Evolutionary conservation across 176 grass and related monocot species (phyloP), one percentile per base, ranked within the genome.

Genomic region (Rhipidocladum racemiflorum): DNA sequence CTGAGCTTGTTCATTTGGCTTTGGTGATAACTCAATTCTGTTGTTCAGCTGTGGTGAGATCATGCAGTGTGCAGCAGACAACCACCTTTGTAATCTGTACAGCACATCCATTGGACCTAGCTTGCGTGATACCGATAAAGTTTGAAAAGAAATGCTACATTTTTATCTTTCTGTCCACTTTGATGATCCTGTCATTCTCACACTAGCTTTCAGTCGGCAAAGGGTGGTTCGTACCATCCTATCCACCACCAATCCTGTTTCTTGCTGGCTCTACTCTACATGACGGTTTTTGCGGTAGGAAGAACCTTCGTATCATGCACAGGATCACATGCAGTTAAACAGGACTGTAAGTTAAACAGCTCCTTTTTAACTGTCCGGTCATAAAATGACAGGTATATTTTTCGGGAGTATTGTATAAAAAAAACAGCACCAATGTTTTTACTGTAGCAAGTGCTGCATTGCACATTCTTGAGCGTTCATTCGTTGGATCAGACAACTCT

Each of bases 131-230:
- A 55, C 46, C 4, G 17, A 30, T 34, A 64, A 79, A 61, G 43
- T 10, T 85, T 62, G 23, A 11, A 62, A 51, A 61, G 55, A 20
- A 34, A 49, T 28, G 30, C 40, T 30, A 15, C n/a, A 11, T 78
- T 85, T 61, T 85, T 61, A 15, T 44, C 54, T 78, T 57, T 49
- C 23, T 85, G 54, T 36, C 25, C 57, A 39, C 54, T 62, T 49
- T 53, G 17, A 24, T 34, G 38, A 51, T 57, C 55, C 73, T 49
- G 17, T 85, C 51, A 39, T 12, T 70, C 51, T 70, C 16, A n/a
- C 65, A 2, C 42, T 57, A 45, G 13, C 20, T 68, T 56, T 32
- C 45, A 65, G 12, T 38, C 20, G 40, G 39, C 61, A 70, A 57
- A 57, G 21, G 54, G 3, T 4, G 54, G 54, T 11, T 57, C 51